These are phyloP conservation scores for Hymenoscyphus fraxineus DNA, from an alignment of 2,329 filamentous ascomycete species.

Conservation along the genomic window DNA sequence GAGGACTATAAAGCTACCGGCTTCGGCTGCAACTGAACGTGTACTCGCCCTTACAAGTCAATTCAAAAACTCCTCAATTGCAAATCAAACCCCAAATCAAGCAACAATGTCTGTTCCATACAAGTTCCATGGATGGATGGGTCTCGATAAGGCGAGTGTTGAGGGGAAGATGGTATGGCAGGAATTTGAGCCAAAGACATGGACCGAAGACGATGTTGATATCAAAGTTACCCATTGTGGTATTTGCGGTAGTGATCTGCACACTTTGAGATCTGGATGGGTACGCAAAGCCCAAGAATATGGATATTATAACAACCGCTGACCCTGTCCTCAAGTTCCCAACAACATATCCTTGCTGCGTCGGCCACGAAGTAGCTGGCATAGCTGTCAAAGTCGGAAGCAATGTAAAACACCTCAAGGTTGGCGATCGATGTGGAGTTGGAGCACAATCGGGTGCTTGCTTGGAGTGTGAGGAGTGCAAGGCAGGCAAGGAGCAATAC, in stretches of 20 bases:
- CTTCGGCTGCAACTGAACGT: constrained; percentile 24
- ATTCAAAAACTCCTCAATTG: constrained; percentile 24
- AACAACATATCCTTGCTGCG: constrained; percentile 40
- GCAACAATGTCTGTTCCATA: constrained; percentile 31
- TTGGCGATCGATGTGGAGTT: constrained; percentile 53
- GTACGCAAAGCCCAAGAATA: constrained; percentile 8
- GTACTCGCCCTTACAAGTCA: constrained; percentile 27
- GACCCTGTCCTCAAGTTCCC: constrained; percentile 32
- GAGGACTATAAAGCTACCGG: constrained; percentile 19
- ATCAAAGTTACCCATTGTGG: constrained; percentile 50
- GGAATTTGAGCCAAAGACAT: constrained; percentile 45
- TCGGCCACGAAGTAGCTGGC: constrained; percentile 51
- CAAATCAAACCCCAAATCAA: constrained; percentile 22
- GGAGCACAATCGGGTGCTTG: constrained; percentile 50
- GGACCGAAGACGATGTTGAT: constrained; percentile 49
- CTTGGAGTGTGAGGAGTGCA: constrained; percentile 50
- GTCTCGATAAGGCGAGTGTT: constrained; percentile 31
- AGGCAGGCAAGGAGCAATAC: constrained; percentile 24
- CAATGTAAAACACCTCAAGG: constrained; percentile 40
- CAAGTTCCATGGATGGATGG: constrained; percentile 40
- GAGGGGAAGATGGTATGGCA: constrained; percentile 37
- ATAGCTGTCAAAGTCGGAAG: constrained; percentile 44
- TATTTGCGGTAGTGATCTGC: constrained; percentile 42
- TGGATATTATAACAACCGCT: not conserved
- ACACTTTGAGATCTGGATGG: constrained; percentile 36